These are phyloP conservation scores for Mentha longifolia DNA, from an alignment of 257 asterid genomes.

Conservation along the genomic window DNA sequence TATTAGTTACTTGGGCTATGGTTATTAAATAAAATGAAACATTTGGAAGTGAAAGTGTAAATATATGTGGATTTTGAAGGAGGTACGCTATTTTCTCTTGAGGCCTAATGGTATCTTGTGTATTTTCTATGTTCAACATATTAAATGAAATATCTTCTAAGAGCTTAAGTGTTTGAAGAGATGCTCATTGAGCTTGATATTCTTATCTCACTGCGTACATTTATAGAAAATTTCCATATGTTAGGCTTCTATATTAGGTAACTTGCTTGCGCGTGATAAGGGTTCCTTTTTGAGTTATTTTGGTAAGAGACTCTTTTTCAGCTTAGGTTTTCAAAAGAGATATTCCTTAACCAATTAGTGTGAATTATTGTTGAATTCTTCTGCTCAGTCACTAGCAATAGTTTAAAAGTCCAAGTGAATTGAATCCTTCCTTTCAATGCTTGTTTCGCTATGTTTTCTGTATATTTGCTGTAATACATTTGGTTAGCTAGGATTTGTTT, in stretches of 20 bases:
- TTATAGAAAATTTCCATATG: background rate
- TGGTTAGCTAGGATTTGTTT: constrained; percentile 13
- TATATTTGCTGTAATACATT: constrained; percentile 15
- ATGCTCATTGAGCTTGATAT: background rate
- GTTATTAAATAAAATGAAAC: background rate
- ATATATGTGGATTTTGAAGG: constrained; percentile 8
- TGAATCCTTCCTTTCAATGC: background rate
- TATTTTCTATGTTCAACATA: background rate
- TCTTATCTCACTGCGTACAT: background rate
- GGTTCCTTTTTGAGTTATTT: background rate
- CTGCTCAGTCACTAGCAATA: background rate
- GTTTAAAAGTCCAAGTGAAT: constrained; percentile 15
- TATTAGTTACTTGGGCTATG: background rate
- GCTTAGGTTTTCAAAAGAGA: background rate
- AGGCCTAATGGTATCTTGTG: constrained; percentile 15
- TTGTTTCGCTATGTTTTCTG: background rate
- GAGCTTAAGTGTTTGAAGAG: background rate
- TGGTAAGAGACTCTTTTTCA: background rate
- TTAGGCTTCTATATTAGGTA: background rate
- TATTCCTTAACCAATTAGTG: background rate
- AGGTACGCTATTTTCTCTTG: background rate
- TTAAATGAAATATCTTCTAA: constrained; percentile 1
- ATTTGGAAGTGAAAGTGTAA: background rate
- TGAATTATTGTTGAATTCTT: background rate
- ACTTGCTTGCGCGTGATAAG: background rate